Percentiles rank a stretch among this genome's conserved stretches.
Conservation (phyloP, 306 rosid species). For the Comarum palustre region DNA sequence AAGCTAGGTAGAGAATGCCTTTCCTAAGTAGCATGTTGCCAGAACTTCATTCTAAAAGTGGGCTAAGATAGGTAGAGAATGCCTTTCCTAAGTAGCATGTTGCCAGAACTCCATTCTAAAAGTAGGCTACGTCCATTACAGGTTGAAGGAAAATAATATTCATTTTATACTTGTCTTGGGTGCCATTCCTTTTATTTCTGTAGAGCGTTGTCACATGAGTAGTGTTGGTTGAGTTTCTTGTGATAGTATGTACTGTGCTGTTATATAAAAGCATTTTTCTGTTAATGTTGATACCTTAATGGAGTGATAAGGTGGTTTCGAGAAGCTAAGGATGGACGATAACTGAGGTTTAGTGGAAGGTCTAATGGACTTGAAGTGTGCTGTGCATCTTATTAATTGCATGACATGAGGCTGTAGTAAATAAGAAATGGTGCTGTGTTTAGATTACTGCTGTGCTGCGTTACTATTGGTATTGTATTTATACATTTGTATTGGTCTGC, state of each 20-base stretch:
- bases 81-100: conserved; percentile 5
- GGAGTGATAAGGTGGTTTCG: neutral
- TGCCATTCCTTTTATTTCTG: neutral
- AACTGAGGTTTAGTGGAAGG: neutral
- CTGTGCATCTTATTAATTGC: neutral
- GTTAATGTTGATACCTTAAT: neutral
- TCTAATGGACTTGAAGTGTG: neutral
- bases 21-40: too few relatives aligned
- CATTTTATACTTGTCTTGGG: neutral
- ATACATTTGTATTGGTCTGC: conserved; percentile 30
- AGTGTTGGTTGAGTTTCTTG: neutral
- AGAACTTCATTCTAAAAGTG: too few relatives aligned
- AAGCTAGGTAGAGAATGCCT: too few relatives aligned
- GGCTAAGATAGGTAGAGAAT: too few relatives aligned
- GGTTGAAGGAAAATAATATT: neutral
- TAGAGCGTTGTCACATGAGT: neutral
- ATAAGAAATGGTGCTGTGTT: neutral
- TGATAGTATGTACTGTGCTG: neutral
- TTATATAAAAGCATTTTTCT: neutral
- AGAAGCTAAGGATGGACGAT: neutral
- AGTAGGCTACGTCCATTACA: conserved; percentile 1
- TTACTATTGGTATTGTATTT: neutral
- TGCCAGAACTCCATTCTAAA: neutral
- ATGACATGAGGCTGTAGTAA: neutral
- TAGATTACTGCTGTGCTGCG: neutral